Evolutionary conservation across 495 filamentous ascomycete species (phyloP).

Genomic region (Amniculicola lignicola): DNA sequence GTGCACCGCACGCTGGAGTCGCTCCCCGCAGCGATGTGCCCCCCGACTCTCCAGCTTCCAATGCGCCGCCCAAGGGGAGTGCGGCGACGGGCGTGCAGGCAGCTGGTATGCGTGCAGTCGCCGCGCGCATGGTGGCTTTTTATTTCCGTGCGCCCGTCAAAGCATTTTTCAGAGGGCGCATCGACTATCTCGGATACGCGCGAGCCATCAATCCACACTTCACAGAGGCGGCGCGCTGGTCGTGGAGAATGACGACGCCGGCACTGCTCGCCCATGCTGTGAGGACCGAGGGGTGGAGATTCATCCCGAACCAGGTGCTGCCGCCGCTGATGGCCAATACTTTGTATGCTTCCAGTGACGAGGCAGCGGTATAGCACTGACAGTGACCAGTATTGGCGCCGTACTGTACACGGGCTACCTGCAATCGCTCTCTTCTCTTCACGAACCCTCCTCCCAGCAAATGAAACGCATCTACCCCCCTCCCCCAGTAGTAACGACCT

Average conservation of each 20-base stretch:
- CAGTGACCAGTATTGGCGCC: slow-evolving; percentile 62
- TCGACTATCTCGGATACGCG: slow-evolving; percentile 73
- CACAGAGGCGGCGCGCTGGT: slow-evolving; percentile 56
- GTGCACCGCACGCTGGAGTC: slow-evolving; percentile 19
- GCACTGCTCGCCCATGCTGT: slow-evolving; percentile 77
- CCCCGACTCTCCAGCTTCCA: not conserved
- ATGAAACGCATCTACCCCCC: slow-evolving; percentile 73
- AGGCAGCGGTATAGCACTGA: not conserved
- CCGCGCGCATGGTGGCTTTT: slow-evolving; percentile 74
- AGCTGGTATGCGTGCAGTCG: slow-evolving; percentile 74
- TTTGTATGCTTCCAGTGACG: slow-evolving; percentile 42
- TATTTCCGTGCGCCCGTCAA: slow-evolving; percentile 88
- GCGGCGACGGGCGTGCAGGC: slow-evolving; percentile 40
- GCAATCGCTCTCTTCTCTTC: slow-evolving; percentile 67
- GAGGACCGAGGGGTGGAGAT: slow-evolving; percentile 74
- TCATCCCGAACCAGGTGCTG: slow-evolving; percentile 83
- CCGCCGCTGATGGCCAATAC: slow-evolving; percentile 85
- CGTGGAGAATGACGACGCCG: slow-evolving; percentile 70
- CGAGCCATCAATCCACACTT: slow-evolving; percentile 64
- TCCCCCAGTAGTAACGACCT: slow-evolving; percentile 61
- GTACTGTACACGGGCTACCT: slow-evolving; percentile 87
- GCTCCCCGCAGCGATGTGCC: slow-evolving; percentile 11
- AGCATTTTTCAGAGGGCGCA: slow-evolving; percentile 81
- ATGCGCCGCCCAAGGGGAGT: slow-evolving; percentile 10
- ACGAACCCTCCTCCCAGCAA: slow-evolving; percentile 67